Conservation (phyloP, 163 green algal species). For the Smithsoniella earleae region DNA sequence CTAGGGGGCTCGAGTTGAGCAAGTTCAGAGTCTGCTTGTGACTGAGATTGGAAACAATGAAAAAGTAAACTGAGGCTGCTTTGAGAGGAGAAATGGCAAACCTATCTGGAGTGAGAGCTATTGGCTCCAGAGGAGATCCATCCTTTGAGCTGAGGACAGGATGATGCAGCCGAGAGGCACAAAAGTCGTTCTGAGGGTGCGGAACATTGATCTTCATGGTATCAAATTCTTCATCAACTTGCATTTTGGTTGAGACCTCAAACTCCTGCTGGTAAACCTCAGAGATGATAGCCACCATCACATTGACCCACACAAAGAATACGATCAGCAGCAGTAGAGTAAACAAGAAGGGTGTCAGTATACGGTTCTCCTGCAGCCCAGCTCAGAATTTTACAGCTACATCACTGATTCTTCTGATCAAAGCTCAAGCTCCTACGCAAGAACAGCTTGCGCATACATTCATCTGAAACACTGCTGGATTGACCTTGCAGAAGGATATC, state of each 20-base stretch:
- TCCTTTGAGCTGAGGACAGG: background rate
- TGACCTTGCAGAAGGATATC: background rate
- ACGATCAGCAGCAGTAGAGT: constrained; percentile 15
- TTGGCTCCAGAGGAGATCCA: background rate
- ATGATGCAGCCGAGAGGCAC: background rate
- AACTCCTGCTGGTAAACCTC: constrained; percentile 29
- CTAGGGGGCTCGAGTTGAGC: too few species aligned
- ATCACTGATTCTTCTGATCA: too few species aligned
- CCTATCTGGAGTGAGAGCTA: constrained; percentile 16
- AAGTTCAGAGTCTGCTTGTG: too few species aligned
- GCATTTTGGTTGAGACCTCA: background rate
- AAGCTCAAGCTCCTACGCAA: too few species aligned
- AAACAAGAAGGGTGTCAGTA: constrained; percentile 24
- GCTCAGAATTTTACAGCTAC: background rate
- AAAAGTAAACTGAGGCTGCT: too few species aligned
- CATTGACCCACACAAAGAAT: constrained; percentile 27
- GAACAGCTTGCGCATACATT: too few species aligned
- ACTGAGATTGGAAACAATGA: too few species aligned
- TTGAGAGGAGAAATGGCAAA: background rate
- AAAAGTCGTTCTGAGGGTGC: constrained; percentile 27
- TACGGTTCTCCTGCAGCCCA: constrained; percentile 20
- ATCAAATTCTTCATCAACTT: background rate
- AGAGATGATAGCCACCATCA: constrained; percentile 29
- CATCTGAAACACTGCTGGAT: background rate
- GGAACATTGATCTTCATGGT: background rate